These are phyloP conservation scores for Cyanidium caldarium DNA, from an alignment of 23 red algal species.

Conservation along the genomic window DNA sequence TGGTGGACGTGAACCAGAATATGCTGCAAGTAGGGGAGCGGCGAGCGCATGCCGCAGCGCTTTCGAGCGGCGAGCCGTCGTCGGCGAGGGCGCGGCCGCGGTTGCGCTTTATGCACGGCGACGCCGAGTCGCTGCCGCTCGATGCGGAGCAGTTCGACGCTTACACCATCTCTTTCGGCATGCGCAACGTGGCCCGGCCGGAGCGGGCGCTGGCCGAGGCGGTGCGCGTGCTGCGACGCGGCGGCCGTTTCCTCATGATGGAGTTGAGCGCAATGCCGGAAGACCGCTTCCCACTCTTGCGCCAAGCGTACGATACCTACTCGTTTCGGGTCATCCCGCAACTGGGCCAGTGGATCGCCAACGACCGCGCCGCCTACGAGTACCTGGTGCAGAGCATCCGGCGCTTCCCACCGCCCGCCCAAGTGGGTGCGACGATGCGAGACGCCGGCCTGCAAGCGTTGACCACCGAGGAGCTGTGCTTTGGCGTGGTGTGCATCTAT, in stretches of 20 bases:
- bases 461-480: conserved; percentile 26
- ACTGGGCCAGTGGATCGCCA: conserved; percentile 43
- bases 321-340: conserved; percentile 61
- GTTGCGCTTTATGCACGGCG: conserved; percentile 24
- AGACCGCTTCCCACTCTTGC: conserved; percentile 4
- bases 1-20: not conserved
- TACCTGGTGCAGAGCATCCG: conserved; percentile 95
- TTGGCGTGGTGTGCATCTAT: conserved; percentile 63
- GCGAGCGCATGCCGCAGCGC: not conserved
- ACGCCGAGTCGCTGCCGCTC: conserved; percentile 61
- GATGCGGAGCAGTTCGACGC: conserved; percentile 31
- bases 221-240: conserved; percentile 55
- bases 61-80: not conserved
- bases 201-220: conserved; percentile 49
- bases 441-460: conserved; percentile 38
- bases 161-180: conserved; percentile 92
- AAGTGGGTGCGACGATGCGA: conserved; percentile 44
- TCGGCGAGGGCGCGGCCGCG: not conserved
- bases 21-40: not conserved
- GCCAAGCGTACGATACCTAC: conserved; percentile 58
- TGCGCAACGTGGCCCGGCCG: conserved; percentile 59
- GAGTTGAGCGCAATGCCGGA: conserved; percentile 62
- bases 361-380: conserved; percentile 42
- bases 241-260: conserved; percentile 90
- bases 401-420: conserved; percentile 45